A percentile compares a stretch with the other conserved stretches of the same genome.
phyloP scores from a whole-genome alignment of 1,284 basidiomycete species.

The Rhodotorula sp. region DNA sequence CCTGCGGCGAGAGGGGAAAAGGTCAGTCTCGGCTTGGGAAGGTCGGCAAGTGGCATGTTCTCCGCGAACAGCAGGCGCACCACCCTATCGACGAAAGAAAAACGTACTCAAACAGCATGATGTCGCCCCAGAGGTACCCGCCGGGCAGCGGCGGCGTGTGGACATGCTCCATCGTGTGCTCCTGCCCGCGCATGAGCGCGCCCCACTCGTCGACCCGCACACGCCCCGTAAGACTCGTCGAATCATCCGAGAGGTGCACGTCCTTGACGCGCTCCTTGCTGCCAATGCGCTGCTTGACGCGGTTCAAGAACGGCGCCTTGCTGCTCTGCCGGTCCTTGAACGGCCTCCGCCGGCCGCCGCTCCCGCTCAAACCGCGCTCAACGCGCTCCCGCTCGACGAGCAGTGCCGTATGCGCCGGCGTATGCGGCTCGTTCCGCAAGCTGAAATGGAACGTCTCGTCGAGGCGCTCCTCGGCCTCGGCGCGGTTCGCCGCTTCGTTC shows the following conservation, averaged over 20 bases:
- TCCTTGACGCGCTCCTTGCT: conserved; percentile 20
- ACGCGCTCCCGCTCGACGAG: neutral
- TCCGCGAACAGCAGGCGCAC: neutral
- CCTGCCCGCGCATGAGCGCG: conserved; percentile 37
- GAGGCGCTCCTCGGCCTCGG: conserved; percentile 6
- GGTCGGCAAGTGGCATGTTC: neutral
- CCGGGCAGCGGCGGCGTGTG: conserved; percentile 30
- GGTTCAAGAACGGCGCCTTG: conserved; percentile 30
- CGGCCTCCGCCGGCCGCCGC: neutral
- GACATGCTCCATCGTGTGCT: conserved; percentile 16
- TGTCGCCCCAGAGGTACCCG: conserved; percentile 37
- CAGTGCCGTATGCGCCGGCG: too few relatives aligned
- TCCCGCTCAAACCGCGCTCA: neutral
- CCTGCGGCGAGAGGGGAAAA: neutral
- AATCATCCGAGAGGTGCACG: neutral
- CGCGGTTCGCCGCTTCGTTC: conserved; percentile 14
- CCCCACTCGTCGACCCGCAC: conserved; percentile 40
- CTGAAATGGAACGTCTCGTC: neutral
- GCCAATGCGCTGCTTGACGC: conserved; percentile 38
- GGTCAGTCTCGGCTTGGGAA: neutral
- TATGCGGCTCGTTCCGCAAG: neutral
- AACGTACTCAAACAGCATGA: conserved; percentile 35
- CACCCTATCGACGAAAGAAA: too few relatives aligned
- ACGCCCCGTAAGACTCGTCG: neutral
- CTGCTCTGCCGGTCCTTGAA: conserved; percentile 8